Conservation (phyloP, 768 basidiomycete species). For the Lentinula guzmanii region DNA sequence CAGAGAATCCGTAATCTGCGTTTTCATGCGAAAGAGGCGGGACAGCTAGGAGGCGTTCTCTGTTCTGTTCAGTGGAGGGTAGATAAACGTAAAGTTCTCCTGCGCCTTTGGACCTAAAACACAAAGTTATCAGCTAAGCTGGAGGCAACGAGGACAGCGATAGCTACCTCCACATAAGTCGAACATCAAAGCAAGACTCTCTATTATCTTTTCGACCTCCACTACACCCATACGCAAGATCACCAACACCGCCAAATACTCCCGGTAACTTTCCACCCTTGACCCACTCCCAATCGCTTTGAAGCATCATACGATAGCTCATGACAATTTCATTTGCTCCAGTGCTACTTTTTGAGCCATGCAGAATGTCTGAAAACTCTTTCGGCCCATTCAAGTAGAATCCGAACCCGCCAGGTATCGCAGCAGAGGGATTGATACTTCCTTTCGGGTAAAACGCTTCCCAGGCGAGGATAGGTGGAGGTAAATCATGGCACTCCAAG, state of each 20-base stretch:
- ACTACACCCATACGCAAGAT: slow-evolving; percentile 56
- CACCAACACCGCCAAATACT: slow-evolving; percentile 53
- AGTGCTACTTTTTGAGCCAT: not conserved
- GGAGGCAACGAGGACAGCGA: not conserved
- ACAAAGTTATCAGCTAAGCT: not conserved
- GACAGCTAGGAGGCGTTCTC: slow-evolving; percentile 32
- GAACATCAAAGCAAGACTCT: slow-evolving; percentile 61
- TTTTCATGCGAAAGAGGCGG: slow-evolving; percentile 47
- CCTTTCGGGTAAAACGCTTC: slow-evolving; percentile 57
- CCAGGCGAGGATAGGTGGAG: slow-evolving; percentile 38
- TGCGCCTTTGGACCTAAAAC: slow-evolving; percentile 36
- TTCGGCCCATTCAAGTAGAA: slow-evolving; percentile 60
- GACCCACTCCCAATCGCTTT: slow-evolving; percentile 58
- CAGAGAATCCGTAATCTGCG: slow-evolving; percentile 56
- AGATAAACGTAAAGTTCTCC: slow-evolving; percentile 72
- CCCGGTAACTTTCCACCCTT: slow-evolving; percentile 78
- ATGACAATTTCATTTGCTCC: slow-evolving; percentile 51
- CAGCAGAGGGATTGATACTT: slow-evolving; percentile 50
- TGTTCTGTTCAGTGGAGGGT: slow-evolving; percentile 44
- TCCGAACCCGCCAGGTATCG: slow-evolving; percentile 58
- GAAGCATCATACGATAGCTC: slow-evolving; percentile 63
- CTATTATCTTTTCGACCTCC: slow-evolving; percentile 61
- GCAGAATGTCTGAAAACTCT: slow-evolving; percentile 30
- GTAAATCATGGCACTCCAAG: not conserved
- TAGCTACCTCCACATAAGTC: slow-evolving; percentile 70